Evolutionary conservation across 164 flowering plant genomes (phyloP), one percentile per base, ranked within the genome.

Genomic region (Vitis rupestris): DNA sequence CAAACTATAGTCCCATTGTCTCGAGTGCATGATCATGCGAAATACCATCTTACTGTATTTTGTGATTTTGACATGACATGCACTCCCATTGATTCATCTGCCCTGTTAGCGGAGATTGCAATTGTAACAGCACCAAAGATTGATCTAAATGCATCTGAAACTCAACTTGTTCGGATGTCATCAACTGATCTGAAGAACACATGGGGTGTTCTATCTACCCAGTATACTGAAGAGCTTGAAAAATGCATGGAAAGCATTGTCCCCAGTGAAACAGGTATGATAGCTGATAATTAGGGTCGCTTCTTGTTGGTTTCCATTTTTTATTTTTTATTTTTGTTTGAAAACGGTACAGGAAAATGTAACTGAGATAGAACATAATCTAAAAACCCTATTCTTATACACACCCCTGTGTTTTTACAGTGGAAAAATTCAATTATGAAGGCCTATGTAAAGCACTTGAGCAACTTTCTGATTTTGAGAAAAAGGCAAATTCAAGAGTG

Each of bases 1-100:
- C 79, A 70, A 54, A 82, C 88, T 64, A 78, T 90, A 59, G 83
- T 88, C 70, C 98, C 99, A 64, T 73, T 95, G 62, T 76, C 67
- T n/a, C 79, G 78, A 74, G 86, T 74, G 70, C 89, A 75, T 69
- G 76, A 85, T 54, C 80, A 85, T 68, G 82, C 78, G 17, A 79
- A 81, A 70, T 69, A 80, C 27, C 83, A 70, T 50, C 86, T 93
- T 7, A 64, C 86, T 51, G 66, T 95, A 77, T 93, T 95, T 80
- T 87, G 93, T 73, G 99, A 95, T 82, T 95, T 93, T 86, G 99
- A 95, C 80, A 79, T 93, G 85, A 95, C 99, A 27, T 93, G 99
- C 83, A 83, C 98, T 19, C 85, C 86, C 65, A 85, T 92, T 80
- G 99, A 95, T 84, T 93, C 98, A 47, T 90, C 96, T 66, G 98